Conservation (phyloP, 305 asterid genomes). For the Solanum hybrid region DNA sequence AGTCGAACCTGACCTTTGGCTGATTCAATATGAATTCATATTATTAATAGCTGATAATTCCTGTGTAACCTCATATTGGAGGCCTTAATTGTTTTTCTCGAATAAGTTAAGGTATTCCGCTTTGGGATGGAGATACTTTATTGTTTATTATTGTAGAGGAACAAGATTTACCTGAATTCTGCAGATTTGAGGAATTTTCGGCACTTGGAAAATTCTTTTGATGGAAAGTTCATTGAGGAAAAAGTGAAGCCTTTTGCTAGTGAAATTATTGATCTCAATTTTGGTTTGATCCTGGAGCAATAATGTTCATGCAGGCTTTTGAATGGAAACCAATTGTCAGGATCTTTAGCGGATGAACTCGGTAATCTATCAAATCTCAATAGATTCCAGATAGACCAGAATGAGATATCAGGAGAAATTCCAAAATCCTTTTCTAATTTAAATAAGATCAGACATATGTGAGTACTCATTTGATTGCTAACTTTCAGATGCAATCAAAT, state of each 20-base stretch:
- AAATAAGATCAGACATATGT: constrained; percentile 30
- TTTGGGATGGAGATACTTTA: neutral
- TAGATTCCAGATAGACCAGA: constrained; percentile 40
- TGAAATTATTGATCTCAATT: neutral
- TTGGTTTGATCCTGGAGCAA: neutral
- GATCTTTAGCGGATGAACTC: constrained; percentile 35
- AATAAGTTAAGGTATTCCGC: neutral
- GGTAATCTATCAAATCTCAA: constrained; percentile 28
- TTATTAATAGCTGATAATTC: neutral
- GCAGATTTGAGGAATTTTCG: neutral
- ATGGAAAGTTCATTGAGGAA: neutral
- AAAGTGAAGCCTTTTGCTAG: neutral
- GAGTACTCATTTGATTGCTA: constrained; percentile 4
- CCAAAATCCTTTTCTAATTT: constrained; percentile 30
- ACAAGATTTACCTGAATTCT: neutral
- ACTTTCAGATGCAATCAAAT: neutral
- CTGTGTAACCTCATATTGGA: neutral
- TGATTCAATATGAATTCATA: neutral
- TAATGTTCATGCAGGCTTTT: constrained; percentile 27
- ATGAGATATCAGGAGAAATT: constrained; percentile 35
- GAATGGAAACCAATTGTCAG: constrained; percentile 38
- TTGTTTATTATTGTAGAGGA: neutral
- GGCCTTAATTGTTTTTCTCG: neutral
- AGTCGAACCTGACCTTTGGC: neutral
- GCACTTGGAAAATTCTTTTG: neutral